phyloP scores from a whole-genome alignment of 208 protist species.

The Crithidia brevicula region DNA sequence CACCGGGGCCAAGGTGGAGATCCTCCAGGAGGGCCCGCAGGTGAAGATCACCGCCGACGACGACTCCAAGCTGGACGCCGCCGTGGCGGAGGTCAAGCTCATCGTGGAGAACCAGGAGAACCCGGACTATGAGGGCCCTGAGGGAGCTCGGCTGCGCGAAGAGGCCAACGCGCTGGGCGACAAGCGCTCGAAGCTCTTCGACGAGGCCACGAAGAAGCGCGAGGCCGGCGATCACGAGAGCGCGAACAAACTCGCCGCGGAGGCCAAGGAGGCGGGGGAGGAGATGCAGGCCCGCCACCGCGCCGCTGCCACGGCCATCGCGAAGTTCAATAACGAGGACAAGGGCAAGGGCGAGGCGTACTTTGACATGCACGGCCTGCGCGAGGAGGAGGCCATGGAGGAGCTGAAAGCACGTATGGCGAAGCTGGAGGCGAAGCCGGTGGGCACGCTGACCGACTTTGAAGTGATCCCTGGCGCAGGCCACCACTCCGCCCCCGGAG shows the following conservation, averaged over 20 bases:
- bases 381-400: slow-evolving; percentile 55
- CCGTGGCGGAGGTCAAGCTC: slow-evolving; percentile 32
- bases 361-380: slow-evolving; percentile 67
- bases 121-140: slow-evolving; percentile 59
- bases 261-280: slow-evolving; percentile 43
- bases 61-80: slow-evolving; percentile 34
- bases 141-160: slow-evolving; percentile 41
- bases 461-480: slow-evolving; percentile 58
- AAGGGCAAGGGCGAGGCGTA: slow-evolving; percentile 58
- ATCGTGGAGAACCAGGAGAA: slow-evolving; percentile 57
- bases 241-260: slow-evolving; percentile 37
- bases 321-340: slow-evolving; percentile 54
- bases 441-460: slow-evolving; percentile 40
- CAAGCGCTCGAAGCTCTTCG: slow-evolving; percentile 49
- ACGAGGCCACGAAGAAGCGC: slow-evolving; percentile 43
- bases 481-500: slow-evolving; percentile 56
- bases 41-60: slow-evolving; percentile 61
- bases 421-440: slow-evolving; percentile 39
- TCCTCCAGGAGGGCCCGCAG: slow-evolving; percentile 42
- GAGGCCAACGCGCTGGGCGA: slow-evolving; percentile 47
- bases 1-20: slow-evolving; percentile 51
- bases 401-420: slow-evolving; percentile 43
- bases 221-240: slow-evolving; percentile 35
- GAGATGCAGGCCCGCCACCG: slow-evolving; percentile 38
- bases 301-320: slow-evolving; percentile 52